Base-by-base conservation (phyloP, 78 protist species). In the Guillardia theta region DNA sequence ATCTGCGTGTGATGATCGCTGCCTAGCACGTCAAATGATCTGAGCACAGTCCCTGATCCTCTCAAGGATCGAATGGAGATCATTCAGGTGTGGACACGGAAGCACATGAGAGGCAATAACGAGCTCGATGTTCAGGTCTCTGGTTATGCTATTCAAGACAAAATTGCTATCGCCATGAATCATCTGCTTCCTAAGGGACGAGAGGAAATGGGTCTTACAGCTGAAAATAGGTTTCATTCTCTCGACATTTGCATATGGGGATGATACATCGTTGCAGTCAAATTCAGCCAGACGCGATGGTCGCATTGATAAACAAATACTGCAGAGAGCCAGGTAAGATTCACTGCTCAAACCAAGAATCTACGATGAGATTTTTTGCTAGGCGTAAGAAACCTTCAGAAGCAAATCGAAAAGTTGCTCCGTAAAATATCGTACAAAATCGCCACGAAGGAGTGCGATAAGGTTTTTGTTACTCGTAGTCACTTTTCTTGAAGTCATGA, bases 31-130 rank as follows among this genome's bases (percentile, higher is more conserved):
- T 99, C 99, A 37, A 98, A 98, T 64, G 43, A 43, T 15, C n/a
- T 88, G 36, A 96, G 95, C 87, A 95, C 97, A 0, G 98, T 98
- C 62, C 98, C 99, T 0, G 97, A 95, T 0, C 99, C 99, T 0
- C 95, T 98, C 33, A 94, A 95, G 58, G 99, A 98, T 50, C 96
- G 99, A 47, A 98, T 98, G 99, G 99, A 98, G 92, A 98, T 98
- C 22, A 45, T 96, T 12, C 19, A 24, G 9, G 64, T 93, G 27
- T n/a, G n/a, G n/a, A n/a, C n/a, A n/a, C n/a, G n/a, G n/a, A n/a
- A n/a, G n/a, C n/a, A n/a, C n/a, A n/a, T n/a, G n/a, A n/a, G n/a
- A n/a, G n/a, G n/a, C n/a, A n/a, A n/a, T n/a, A n/a, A n/a, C n/a
- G n/a, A n/a, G n/a, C n/a, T n/a, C n/a, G n/a, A n/a, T n/a, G n/a